These are phyloP conservation scores for Rhodamnia argentea DNA, from an alignment of 345 rosid species.

Conservation along the genomic window DNA sequence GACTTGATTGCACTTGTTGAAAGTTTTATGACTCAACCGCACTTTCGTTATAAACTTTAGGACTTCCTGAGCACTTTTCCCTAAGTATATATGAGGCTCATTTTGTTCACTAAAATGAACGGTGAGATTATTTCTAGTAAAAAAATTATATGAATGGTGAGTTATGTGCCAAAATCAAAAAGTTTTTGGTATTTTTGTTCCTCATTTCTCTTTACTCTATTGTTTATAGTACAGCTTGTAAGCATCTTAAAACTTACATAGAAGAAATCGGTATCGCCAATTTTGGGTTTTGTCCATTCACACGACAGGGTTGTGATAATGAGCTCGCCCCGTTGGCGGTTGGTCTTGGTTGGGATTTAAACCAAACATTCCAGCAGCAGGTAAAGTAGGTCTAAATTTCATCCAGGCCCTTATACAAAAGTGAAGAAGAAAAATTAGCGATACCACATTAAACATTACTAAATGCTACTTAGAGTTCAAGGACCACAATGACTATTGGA, in stretches of 20 bases:
- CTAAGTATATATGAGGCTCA: not conserved
- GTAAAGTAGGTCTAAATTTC: not conserved
- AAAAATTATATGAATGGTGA: not conserved
- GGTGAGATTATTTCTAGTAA: not conserved
- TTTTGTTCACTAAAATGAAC: not conserved
- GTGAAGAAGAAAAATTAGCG: not conserved
- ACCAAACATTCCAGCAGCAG: not conserved
- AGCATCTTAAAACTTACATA: not conserved
- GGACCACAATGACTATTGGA: no score
- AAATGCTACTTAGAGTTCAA: not conserved
- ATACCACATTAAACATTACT: not conserved
- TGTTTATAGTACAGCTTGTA: not conserved
- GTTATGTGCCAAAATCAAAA: not conserved
- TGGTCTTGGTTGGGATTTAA: not conserved
- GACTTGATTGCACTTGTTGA: no score
- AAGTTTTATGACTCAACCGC: no score
- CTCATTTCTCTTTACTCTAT: not conserved
- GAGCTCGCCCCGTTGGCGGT: not conserved
- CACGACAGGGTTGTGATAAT: not conserved
- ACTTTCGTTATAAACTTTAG: no score
- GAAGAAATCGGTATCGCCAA: not conserved
- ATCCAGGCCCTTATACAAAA: not conserved
- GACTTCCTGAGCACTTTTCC: no score
- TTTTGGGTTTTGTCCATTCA: not conserved
- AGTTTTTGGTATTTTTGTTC: not conserved